Conservation (phyloP, 805 yeast species). For the Zygosaccharomyces rouxii region DNA sequence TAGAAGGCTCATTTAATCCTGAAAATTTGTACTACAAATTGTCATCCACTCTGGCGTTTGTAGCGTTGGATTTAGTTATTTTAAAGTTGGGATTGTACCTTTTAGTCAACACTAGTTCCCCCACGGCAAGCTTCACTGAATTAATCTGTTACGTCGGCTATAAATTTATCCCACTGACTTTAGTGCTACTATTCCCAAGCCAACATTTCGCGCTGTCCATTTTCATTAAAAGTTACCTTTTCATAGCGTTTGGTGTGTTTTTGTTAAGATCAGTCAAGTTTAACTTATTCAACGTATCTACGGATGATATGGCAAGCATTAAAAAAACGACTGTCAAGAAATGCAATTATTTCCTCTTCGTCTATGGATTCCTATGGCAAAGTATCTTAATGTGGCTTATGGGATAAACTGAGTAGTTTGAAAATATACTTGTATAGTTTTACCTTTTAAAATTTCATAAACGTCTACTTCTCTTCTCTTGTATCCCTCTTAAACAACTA, state of each 20-base stretch:
- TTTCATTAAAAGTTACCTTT: conserved; percentile 46
- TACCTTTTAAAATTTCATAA: neutral
- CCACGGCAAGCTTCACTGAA: conserved; percentile 61
- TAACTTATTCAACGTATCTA: conserved; percentile 44
- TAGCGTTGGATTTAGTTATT: conserved; percentile 67
- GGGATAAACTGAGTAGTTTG: conserved; percentile 27
- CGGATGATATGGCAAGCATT: conserved; percentile 41
- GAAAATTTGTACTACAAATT: conserved; percentile 84
- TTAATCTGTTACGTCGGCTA: conserved; percentile 87
- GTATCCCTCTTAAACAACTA: neutral
- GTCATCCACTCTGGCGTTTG: conserved; percentile 79
- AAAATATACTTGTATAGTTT: neutral
- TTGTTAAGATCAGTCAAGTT: conserved; percentile 53
- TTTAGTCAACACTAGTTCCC: conserved; percentile 37
- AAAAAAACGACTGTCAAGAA: conserved; percentile 67
- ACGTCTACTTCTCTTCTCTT: neutral
- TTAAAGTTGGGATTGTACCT: conserved; percentile 81
- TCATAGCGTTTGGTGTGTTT: conserved; percentile 58
- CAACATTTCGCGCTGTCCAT: conserved; percentile 39
- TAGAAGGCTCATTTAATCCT: conserved; percentile 88
- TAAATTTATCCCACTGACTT: conserved; percentile 78
- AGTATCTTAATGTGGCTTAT: conserved; percentile 70
- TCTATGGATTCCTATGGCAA: conserved; percentile 81
- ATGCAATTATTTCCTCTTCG: conserved; percentile 80
- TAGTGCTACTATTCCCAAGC: conserved; percentile 51